A percentile compares a stretch with the other conserved stretches of the same genome.
phyloP scores from a whole-genome alignment of 2,329 filamentous ascomycete species.

The Aspergillus vadensis region DNA sequence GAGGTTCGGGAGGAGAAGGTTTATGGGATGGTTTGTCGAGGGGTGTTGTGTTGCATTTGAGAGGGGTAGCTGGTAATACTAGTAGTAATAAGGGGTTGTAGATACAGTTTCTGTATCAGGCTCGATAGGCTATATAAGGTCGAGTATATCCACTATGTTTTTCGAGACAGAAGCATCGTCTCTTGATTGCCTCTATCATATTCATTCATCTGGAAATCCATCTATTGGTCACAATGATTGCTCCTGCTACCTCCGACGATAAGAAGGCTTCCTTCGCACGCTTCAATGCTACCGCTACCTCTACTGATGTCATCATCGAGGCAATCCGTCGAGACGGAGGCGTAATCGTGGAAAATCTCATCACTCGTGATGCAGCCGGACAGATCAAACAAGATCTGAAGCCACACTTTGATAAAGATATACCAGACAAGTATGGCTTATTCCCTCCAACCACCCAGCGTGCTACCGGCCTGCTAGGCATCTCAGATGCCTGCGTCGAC shows the following conservation, averaged over 20 bases:
- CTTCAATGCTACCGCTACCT: neutral
- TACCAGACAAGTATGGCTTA: conserved; percentile 42
- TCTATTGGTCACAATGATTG: too few relatives aligned
- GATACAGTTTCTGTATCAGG: too few relatives aligned
- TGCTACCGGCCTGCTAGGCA: conserved; percentile 42
- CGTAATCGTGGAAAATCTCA: conserved; percentile 37
- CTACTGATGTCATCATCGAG: neutral
- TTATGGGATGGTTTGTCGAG: too few relatives aligned
- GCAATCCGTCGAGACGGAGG: conserved; percentile 7
- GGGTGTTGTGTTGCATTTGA: too few relatives aligned
- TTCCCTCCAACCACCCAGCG: conserved; percentile 45
- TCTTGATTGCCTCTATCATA: fast-evolving
- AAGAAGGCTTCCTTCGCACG: neutral
- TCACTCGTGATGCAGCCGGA: conserved; percentile 33
- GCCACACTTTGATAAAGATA: conserved; percentile 41
- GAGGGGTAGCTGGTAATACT: too few relatives aligned
- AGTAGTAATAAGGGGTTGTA: too few relatives aligned
- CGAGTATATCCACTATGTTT: too few relatives aligned
- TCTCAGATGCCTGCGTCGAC: conserved; percentile 44
- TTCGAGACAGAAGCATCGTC: too few relatives aligned
- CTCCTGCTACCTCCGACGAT: neutral
- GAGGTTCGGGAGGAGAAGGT: too few relatives aligned
- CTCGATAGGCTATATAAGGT: too few relatives aligned
- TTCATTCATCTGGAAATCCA: too few relatives aligned
- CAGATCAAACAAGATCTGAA: conserved; percentile 44